Evolutionary conservation across 768 basidiomycete genomes (phyloP), one percentile per base, ranked within the genome.

Genomic region (Hericium coralloides): DNA sequence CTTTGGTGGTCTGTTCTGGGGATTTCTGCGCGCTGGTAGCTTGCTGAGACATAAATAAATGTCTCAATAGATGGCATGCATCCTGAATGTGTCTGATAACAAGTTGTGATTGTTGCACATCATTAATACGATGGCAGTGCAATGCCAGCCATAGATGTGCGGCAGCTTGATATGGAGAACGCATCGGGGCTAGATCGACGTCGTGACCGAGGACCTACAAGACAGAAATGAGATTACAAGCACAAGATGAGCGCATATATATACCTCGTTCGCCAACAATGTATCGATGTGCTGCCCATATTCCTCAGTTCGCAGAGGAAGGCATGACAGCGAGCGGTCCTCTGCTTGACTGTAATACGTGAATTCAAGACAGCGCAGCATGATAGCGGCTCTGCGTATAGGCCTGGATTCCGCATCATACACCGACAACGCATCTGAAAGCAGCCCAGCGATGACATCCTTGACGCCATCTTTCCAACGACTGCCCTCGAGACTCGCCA

Each of bases 131-230:
- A 68, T 93, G 89, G 0, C 81, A 77, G 63, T 89, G 84, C 18
- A 94, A 70, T 0, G 85, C 82, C 48, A 82, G 70, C 83, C 85
- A 88, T 23, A 94, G 73, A 63, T 87, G 81, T 0, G 77, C 73
- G 1, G 76, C 69, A 1, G 80, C 76, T 26, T 72, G 75, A 62
- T 85, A 82, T 64, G 87, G 82, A 7, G 63, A 64, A 55, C 68
- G 56, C 55, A 71, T 70, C 3, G 52, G 57, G 0, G 58, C 58
- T 1, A 77, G 65, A 2, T 53, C 50, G 0, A 43, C 47, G 56
- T 77, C 75, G 2, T 63, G 54, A 3, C 66, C 70, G 7, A 59
- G 38, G 12, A 63, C 60, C 76, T 76, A 55, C 26, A n/a, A 22
- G 56, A 22, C 7, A 41, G 4, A 2, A 25, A 38, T 14, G 12